Conservation (phyloP, 257 asterid species). For the Lantana camara region DNA sequence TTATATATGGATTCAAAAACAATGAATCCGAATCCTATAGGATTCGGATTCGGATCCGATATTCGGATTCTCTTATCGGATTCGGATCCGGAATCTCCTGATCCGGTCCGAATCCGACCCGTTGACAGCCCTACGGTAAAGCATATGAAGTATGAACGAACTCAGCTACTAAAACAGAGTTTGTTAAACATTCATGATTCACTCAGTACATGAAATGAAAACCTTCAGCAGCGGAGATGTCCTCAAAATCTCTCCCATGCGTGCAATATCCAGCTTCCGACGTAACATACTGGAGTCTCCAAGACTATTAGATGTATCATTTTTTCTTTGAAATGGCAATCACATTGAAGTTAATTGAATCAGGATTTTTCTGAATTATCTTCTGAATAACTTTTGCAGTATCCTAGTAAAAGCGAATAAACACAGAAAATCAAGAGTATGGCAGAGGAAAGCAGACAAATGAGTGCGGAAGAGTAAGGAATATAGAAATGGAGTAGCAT, state of each 20-base stretch:
- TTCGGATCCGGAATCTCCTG: too few species aligned
- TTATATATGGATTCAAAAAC: too few species aligned
- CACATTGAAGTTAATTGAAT: conserved; percentile 75
- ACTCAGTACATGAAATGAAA: background rate
- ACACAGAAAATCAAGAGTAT: background rate
- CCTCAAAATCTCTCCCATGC: conserved; percentile 21
- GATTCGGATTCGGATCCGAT: too few species aligned
- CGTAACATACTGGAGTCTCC: background rate
- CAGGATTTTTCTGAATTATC: conserved; percentile 71
- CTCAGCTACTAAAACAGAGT: too few species aligned
- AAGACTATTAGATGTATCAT: conserved; percentile 15
- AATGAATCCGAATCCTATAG: too few species aligned
- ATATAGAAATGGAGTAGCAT: background rate
- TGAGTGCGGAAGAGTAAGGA: background rate
- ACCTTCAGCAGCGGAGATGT: background rate
- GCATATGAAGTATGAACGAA: too few species aligned
- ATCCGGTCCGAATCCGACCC: too few species aligned
- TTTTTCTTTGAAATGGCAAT: conserved; percentile 69
- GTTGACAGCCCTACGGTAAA: too few species aligned
- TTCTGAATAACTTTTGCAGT: conserved; percentile 67
- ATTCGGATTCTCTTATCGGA: too few species aligned
- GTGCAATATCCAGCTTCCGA: conserved; percentile 17
- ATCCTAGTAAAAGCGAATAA: conserved; percentile 54
- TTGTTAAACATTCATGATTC: too few species aligned
- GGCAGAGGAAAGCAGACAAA: background rate